phyloP scores from a whole-genome alignment of 495 filamentous ascomycete genomes.

The Aspergillus kassunensis region DNA sequence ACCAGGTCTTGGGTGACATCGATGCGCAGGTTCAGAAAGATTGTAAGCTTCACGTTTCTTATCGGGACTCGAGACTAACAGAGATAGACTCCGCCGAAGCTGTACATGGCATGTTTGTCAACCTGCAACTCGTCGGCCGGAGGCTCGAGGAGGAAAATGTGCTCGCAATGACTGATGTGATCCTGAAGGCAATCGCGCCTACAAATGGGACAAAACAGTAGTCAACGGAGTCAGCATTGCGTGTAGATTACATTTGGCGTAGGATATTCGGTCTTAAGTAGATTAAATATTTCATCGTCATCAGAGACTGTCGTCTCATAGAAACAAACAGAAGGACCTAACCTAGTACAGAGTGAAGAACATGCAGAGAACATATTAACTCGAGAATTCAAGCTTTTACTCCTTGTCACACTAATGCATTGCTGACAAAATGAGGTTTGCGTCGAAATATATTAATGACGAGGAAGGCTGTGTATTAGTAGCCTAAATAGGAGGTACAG shows the following conservation, averaged over 20 bases:
- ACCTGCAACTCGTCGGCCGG: slow-evolving; percentile 7
- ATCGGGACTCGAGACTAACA: background rate
- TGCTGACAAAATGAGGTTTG: too few species aligned
- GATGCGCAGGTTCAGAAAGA: slow-evolving; percentile 2
- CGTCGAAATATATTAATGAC: too few species aligned
- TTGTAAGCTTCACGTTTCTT: background rate
- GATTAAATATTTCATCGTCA: too few species aligned
- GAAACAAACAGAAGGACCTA: too few species aligned
- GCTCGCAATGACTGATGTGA: slow-evolving; percentile 2
- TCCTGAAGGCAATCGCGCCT: slow-evolving; percentile 3
- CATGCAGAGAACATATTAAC: too few species aligned
- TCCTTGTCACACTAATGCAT: too few species aligned
- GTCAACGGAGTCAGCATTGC: background rate
- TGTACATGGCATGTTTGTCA: slow-evolving; percentile 7
- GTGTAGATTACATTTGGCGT: background rate
- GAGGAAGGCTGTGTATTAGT: too few species aligned
- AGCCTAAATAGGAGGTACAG: too few species aligned
- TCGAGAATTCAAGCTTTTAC: too few species aligned
- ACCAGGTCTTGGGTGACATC: background rate
- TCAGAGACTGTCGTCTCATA: too few species aligned
- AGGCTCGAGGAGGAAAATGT: slow-evolving; percentile 6
- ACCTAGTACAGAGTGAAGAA: too few species aligned
- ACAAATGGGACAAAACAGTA: background rate
- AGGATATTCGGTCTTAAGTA: background rate
- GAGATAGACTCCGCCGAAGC: slow-evolving; percentile 4